These are phyloP conservation scores for Nitzschia putrida DNA, from an alignment of 108 stramenopile genomes.

Conservation along the genomic window DNA sequence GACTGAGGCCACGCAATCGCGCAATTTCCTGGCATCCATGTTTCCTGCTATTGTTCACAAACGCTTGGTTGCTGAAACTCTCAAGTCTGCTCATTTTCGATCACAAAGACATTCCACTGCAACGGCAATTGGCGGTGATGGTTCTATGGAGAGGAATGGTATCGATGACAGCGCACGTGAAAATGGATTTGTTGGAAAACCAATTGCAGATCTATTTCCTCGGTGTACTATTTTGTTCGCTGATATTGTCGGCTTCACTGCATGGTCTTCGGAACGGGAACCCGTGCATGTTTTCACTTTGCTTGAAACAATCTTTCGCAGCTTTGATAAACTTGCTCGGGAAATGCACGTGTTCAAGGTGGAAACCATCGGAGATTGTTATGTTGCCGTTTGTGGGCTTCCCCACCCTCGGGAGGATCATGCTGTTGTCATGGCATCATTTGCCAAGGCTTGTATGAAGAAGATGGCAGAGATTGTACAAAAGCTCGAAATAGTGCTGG, in stretches of 20 bases:
- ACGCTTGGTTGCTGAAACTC: background rate
- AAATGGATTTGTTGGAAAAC: background rate
- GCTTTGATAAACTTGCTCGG: conserved; percentile 6
- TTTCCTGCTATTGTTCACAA: background rate
- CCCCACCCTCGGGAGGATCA: conserved; percentile 25
- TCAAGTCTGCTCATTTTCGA: background rate
- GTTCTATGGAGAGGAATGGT: background rate
- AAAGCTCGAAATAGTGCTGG: conserved; percentile 16
- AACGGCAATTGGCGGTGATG: background rate
- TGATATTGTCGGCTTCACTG: conserved; percentile 8
- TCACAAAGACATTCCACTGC: background rate
- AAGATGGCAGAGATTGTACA: conserved; percentile 15
- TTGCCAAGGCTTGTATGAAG: conserved; percentile 25
- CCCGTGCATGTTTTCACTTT: background rate
- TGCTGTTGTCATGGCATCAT: conserved; percentile 23
- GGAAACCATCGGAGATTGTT: conserved; percentile 8
- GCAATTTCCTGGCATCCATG: background rate
- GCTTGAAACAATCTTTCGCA: background rate
- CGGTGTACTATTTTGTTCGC: conserved; percentile 5
- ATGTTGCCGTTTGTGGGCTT: conserved; percentile 29
- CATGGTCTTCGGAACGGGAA: conserved; percentile 7
- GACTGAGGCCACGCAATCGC: background rate
- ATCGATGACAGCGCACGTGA: background rate
- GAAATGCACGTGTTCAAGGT: conserved; percentile 7
- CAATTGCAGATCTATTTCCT: conserved; percentile 13